Percentiles rank a stretch among this genome's conserved stretches.
phyloP scores from a whole-genome alignment of 2,329 filamentous ascomycete species.

The Penicillium italicum region DNA sequence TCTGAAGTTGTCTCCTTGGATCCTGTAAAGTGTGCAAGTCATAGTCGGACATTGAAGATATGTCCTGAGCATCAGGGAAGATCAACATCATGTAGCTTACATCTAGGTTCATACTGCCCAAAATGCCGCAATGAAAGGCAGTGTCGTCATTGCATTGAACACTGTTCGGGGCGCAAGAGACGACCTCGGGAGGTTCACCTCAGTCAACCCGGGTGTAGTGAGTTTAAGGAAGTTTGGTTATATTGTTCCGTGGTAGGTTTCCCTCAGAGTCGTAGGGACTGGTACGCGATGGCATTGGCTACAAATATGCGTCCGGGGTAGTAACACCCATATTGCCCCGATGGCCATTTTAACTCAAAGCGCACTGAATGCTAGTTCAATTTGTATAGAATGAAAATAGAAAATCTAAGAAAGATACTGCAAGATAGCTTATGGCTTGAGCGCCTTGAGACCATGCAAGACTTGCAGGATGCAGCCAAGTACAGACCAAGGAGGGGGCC shows the following conservation, averaged over 20 bases:
- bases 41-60: too few relatives aligned
- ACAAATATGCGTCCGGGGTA: not conserved
- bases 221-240: too few relatives aligned
- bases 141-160: too few relatives aligned
- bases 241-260: not conserved
- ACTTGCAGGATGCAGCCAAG: not conserved
- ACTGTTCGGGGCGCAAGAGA: too few relatives aligned
- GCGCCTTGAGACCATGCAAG: not conserved
- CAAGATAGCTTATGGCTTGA: not conserved
- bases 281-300: not conserved
- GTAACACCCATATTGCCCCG: not conserved
- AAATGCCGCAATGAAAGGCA: too few relatives aligned
- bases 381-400: not conserved
- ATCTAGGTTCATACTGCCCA: too few relatives aligned
- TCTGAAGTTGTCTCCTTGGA: not conserved
- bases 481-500: not conserved
- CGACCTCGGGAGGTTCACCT: too few relatives aligned
- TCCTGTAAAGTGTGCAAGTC: not conserved
- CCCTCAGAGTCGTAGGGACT: not conserved
- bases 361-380: not conserved
- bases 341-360: not conserved
- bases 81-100: too few relatives aligned
- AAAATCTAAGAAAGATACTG: not conserved
- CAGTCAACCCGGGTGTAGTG: too few relatives aligned
- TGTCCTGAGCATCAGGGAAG: too few relatives aligned